Evolutionary conservation across 2,329 filamentous ascomycete genomes (phyloP).

Genomic region (Orbilia brochopaga): DNA sequence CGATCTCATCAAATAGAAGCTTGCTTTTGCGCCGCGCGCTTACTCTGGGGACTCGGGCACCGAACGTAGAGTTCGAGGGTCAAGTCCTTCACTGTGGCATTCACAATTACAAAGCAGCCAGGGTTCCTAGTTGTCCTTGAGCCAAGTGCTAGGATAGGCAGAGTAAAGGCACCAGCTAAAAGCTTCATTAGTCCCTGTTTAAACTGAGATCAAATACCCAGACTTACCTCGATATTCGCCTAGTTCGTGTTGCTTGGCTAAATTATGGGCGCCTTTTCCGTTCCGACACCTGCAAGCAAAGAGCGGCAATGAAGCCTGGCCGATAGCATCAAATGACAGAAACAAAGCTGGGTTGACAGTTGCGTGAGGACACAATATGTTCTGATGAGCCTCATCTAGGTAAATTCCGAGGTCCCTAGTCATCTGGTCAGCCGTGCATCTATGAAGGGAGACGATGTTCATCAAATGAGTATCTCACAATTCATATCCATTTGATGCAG

Average conservation of each 20-base stretch:
- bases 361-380: conserved; percentile 30
- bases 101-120: conserved; percentile 45
- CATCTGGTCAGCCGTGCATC: not conserved
- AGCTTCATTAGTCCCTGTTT: not conserved
- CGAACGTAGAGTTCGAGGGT: conserved; percentile 42
- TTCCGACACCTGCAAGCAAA: conserved; percentile 38
- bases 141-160: conserved; percentile 33
- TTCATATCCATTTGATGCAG: conserved; percentile 39
- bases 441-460: not conserved
- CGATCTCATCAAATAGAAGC: too few relatives aligned
- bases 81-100: conserved; percentile 30
- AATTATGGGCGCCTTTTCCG: not conserved
- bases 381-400: conserved; percentile 34
- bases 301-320: conserved; percentile 28
- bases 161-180: conserved; percentile 40
- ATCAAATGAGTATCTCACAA: conserved; percentile 11
- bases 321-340: conserved; percentile 46
- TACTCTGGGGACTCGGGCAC: conserved; percentile 34
- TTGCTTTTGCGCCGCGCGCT: too few relatives aligned
- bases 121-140: conserved; percentile 25
- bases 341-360: conserved; percentile 47
- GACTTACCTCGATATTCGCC: conserved; percentile 41
- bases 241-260: conserved; percentile 32
- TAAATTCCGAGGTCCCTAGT: conserved; percentile 38
- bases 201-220: not conserved